Base-by-base conservation (phyloP, 768 basidiomycete genomes). In the Rhizopogon roseolus region DNA sequence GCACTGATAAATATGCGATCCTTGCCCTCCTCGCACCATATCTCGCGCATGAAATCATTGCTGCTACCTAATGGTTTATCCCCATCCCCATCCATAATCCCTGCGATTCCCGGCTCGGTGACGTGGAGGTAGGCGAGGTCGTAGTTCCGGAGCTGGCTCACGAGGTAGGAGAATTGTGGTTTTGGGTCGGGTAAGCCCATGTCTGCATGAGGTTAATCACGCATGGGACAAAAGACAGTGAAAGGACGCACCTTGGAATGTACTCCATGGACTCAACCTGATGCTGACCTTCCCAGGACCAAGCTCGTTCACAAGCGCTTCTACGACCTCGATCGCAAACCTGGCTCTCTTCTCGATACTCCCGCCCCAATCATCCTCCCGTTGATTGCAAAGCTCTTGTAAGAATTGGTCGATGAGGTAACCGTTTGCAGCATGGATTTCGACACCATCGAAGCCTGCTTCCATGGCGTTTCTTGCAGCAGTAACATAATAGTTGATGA, bases 381-480 rank as follows among this genome's bases (percentile, higher is more conserved):
- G 70, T 37, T 71, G 64, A 60, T 80, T 79, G n/a, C 64, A 56
- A 10, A 62, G 59, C 42, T 65, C 59, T 49, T 76, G 70, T n/a
- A 74, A 49, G 62, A 78, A 77, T 58, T 78, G 74, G 50, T 80
- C 72, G 1, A 71, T 8, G 14, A 73, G 56, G 42, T 65, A 71
- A 1, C 72, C 70, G 41, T 68, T 65, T 6, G 68, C 64, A 9
- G 49, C 62, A 40, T 70, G 67, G 28, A 70, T 58, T 65, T 81
- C 78, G 8, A 77, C 71, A 2, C 83, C 85, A 56, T 86, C 83
- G 58, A 86, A 86, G 0, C 82, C 84, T 17, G 84, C 84, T 14
- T 65, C 53, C 6, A 81, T 71, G 1, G 81, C 82, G 52, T 81
- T 81, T 42, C 67, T 65, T 0, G 84, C 82, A 14, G 80, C 81